phyloP scores from a whole-genome alignment of 2,329 filamentous ascomycete species.

The Fonsecaea monophora region DNA sequence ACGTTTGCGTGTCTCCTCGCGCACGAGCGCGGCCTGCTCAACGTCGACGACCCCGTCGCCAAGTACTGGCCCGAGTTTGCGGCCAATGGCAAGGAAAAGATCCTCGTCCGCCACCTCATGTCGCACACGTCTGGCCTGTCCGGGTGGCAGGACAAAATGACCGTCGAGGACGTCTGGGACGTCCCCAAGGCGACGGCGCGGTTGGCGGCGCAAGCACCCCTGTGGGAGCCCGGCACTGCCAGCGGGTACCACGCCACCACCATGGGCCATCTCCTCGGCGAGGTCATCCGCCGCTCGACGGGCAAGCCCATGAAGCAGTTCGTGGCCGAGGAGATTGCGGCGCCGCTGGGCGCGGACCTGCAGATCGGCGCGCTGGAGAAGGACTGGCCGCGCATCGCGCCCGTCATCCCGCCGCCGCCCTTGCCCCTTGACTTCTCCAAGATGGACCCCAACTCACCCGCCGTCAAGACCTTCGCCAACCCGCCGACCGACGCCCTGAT shows the following conservation, averaged over 20 bases:
- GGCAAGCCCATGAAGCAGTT: conserved; percentile 55
- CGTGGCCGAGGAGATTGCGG: conserved; percentile 52
- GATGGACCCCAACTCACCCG: conserved; percentile 40
- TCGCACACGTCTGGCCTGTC: conserved; percentile 49
- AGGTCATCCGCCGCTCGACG: conserved; percentile 51
- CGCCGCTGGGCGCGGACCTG: conserved; percentile 56
- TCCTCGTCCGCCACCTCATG: conserved; percentile 52
- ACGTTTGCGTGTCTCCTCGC: conserved; percentile 50
- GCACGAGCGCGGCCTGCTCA: conserved; percentile 50
- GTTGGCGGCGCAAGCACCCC: conserved; percentile 52
- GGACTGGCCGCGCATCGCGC: conserved; percentile 51
- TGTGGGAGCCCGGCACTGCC: conserved; percentile 54
- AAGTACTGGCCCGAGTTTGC: conserved; percentile 58
- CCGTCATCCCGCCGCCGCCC: conserved; percentile 43
- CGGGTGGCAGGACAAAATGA: conserved; percentile 46
- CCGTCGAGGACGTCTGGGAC: conserved; percentile 47
- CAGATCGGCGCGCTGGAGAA: conserved; percentile 53
- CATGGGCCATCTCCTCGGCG: conserved; percentile 54
- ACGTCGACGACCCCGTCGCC: conserved; percentile 48
- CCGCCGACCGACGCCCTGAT: conserved; percentile 39
- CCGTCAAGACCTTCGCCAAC: conserved; percentile 44
- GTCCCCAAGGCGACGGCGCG: conserved; percentile 41
- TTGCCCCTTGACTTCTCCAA: conserved; percentile 33
- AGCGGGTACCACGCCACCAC: conserved; percentile 53
- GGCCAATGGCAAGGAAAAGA: conserved; percentile 50